Conservation (phyloP, 2,329 filamentous ascomycete species). For the Cladosporium sp. region DNA sequence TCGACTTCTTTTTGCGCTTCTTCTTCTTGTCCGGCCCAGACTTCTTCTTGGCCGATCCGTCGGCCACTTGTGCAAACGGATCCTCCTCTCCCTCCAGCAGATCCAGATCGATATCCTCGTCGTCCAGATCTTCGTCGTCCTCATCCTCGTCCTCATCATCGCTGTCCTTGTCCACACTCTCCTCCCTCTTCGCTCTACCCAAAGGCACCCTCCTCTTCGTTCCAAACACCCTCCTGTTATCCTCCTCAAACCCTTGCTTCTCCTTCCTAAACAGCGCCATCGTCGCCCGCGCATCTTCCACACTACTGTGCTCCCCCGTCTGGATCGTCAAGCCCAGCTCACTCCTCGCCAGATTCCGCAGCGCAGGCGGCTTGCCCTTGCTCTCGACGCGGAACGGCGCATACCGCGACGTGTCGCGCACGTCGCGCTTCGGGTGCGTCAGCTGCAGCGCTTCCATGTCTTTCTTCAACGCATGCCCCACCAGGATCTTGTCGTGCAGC, state of each 20-base stretch:
- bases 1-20: conserved; percentile 38
- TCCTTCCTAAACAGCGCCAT: conserved; percentile 86
- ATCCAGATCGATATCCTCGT: conserved; percentile 30
- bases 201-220: conserved; percentile 27
- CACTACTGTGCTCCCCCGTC: conserved; percentile 60
- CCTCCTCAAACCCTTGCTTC: conserved; percentile 82
- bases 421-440: conserved; percentile 74
- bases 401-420: conserved; percentile 82
- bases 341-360: conserved; percentile 62
- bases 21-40: conserved; percentile 37
- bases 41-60: conserved; percentile 30
- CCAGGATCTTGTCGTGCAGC: conserved; percentile 69
- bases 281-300: conserved; percentile 80
- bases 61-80: conserved; percentile 27
- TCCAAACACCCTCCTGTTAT: conserved; percentile 69
- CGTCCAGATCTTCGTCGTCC: conserved; percentile 27
- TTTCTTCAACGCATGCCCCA: conserved; percentile 83
- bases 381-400: conserved; percentile 70
- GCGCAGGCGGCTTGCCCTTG: conserved; percentile 68
- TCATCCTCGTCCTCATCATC: conserved; percentile 32
- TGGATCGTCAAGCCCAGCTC: conserved; percentile 63
- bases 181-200: conserved; percentile 24
- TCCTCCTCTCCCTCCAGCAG: conserved; percentile 36
- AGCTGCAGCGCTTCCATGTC: conserved; percentile 74
- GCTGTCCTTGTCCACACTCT: conserved; percentile 26